These are phyloP conservation scores for Thalassia testudinum DNA, from an alignment of 116 monocot species.

Conservation along the genomic window DNA sequence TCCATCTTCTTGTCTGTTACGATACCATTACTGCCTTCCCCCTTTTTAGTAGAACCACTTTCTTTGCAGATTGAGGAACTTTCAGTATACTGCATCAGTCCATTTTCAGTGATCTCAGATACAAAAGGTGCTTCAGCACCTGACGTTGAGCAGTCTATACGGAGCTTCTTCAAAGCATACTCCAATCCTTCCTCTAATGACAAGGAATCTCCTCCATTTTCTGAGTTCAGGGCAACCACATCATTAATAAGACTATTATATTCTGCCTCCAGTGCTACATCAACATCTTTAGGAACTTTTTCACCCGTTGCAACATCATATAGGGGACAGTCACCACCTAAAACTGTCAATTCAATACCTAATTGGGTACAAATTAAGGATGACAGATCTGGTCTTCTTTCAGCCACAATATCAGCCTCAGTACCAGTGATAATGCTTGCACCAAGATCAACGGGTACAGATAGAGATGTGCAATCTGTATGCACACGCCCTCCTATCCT, in stretches of 20 bases:
- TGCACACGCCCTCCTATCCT: conserved; percentile 90
- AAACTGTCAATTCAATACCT: conserved; percentile 75
- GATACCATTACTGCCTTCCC: too few relatives aligned
- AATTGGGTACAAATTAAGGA: conserved; percentile 85
- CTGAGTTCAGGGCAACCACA: conserved; percentile 54
- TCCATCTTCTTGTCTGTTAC: background rate
- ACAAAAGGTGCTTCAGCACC: conserved; percentile 15
- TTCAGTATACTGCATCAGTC: conserved; percentile 1
- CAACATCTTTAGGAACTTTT: conserved; percentile 82
- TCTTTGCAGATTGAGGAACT: conserved; percentile 4
- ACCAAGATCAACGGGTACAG: conserved; percentile 99
- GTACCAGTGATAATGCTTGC: conserved; percentile 98
- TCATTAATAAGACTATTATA: conserved; percentile 97
- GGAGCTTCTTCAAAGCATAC: conserved; percentile 66
- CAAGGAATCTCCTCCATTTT: conserved; percentile 55
- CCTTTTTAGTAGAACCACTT: background rate
- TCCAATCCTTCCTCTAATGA: conserved; percentile 96
- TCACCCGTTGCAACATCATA: conserved; percentile 79
- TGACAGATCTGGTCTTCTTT: conserved; percentile 92
- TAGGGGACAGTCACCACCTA: conserved; percentile 97
- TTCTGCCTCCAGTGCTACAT: conserved; percentile 86
- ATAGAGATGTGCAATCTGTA: conserved; percentile 81
- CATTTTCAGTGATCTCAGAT: conserved; percentile 5
- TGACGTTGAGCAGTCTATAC: conserved; percentile 18
- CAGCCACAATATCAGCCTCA: conserved; percentile 91